phyloP scores from a whole-genome alignment of 2,329 filamentous ascomycete species.

The Paramyrothecium sp. region DNA sequence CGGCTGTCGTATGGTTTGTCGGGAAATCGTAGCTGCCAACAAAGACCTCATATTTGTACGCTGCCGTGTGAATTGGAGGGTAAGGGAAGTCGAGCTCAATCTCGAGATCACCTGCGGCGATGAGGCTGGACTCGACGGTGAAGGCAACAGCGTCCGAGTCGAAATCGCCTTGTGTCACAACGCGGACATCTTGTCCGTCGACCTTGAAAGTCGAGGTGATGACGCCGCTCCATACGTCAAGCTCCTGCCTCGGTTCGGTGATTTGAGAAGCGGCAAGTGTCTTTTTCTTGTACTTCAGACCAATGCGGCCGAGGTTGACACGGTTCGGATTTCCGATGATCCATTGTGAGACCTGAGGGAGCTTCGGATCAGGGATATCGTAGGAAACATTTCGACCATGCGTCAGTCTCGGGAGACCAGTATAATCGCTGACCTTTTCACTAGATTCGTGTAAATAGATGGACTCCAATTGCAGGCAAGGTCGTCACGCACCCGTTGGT shows the following conservation, averaged over 20 bases:
- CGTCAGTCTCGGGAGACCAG: conserved; percentile 27
- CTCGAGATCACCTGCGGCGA: conserved; percentile 25
- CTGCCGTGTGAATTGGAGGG: conserved; percentile 33
- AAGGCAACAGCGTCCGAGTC: conserved; percentile 32
- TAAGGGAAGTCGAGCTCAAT: conserved; percentile 41
- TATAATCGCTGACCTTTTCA: conserved; percentile 22
- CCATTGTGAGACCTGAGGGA: conserved; percentile 45
- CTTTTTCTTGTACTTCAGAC: conserved; percentile 30
- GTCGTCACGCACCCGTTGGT: conserved; percentile 18
- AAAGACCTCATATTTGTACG: conserved; percentile 43
- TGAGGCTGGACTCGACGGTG: conserved; percentile 28
- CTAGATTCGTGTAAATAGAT: neutral
- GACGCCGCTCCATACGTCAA: conserved; percentile 24
- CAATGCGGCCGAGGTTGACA: conserved; percentile 41
- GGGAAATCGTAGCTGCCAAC: conserved; percentile 38
- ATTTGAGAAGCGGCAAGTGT: conserved; percentile 27
- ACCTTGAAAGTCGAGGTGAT: conserved; percentile 33
- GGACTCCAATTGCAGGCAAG: too few species aligned
- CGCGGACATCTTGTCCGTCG: conserved; percentile 22
- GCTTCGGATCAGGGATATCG: conserved; percentile 31
- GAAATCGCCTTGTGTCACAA: conserved; percentile 33
- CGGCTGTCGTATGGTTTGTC: conserved; percentile 33
- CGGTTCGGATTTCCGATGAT: conserved; percentile 48
- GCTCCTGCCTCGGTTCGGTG: conserved; percentile 23
- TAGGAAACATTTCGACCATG: conserved; percentile 36